Evolutionary conservation across 1,284 basidiomycete genomes (phyloP).

Genomic region (Ceratobasidium sp.): DNA sequence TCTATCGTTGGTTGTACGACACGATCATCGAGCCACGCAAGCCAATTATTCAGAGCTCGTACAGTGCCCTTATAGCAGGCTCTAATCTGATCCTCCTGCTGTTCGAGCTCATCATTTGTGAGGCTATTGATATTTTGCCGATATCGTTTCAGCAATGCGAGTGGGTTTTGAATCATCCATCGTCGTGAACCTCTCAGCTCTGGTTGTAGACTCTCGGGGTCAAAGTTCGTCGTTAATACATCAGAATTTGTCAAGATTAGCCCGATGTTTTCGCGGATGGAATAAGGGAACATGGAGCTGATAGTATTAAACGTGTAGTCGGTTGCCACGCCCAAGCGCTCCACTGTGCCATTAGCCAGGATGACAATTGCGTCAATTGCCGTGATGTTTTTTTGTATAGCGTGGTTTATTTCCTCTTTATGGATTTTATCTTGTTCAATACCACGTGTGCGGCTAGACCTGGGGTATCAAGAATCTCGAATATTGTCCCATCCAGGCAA

Average conservation of each 20-base stretch:
- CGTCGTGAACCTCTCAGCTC: neutral
- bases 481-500: constrained; percentile 22
- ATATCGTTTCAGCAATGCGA: neutral
- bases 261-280: neutral
- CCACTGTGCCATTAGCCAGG: constrained; percentile 15
- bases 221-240: neutral
- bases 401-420: constrained; percentile 36
- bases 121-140: neutral
- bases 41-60: neutral
- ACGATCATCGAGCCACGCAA: neutral
- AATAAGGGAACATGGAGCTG: neutral
- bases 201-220: neutral
- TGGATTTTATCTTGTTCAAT: constrained; percentile 44
- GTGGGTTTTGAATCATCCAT: neutral
- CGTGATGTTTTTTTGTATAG: neutral
- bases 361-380: constrained; percentile 21
- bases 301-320: neutral
- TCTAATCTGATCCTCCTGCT: neutral
- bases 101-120: neutral
- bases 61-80: neutral
- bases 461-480: constrained; percentile 46
- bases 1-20: neutral
- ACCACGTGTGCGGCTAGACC: constrained; percentile 46
- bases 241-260: neutral
- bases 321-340: neutral